A percentile compares a stretch with the other conserved stretches of the same genome.
These are phyloP conservation scores for Kodamaea nitidulidarum DNA, from an alignment of 805 yeast genomes.

Conservation along the genomic window DNA sequence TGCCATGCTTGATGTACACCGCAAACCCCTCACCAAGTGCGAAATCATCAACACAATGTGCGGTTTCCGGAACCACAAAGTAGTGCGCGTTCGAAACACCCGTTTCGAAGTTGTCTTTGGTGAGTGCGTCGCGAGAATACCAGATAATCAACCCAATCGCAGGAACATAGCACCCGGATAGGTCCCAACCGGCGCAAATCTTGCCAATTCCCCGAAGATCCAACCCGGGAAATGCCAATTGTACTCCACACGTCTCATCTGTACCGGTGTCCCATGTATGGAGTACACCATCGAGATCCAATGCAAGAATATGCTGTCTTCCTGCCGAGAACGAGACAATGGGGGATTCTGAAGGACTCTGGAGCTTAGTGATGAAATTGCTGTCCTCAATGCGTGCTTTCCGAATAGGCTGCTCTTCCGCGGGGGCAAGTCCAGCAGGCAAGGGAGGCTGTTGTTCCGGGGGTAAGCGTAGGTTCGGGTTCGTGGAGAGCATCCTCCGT, in stretches of 20 bases:
- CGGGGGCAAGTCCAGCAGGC: not conserved
- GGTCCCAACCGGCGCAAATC: slow-evolving; percentile 66
- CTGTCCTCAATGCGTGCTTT: not conserved
- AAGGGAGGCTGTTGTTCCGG: slow-evolving; percentile 20
- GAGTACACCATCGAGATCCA: slow-evolving; percentile 45
- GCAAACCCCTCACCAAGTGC: slow-evolving; percentile 51
- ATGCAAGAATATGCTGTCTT: slow-evolving; percentile 58
- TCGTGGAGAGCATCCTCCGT: slow-evolving; percentile 12
- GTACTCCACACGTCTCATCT: slow-evolving; percentile 35
- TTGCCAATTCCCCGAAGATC: slow-evolving; percentile 32
- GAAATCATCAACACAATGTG: slow-evolving; percentile 46
- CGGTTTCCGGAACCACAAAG: slow-evolving; percentile 40
- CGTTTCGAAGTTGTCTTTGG: slow-evolving; percentile 17
- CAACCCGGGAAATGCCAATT: slow-evolving; percentile 35
- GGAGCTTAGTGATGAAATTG: slow-evolving; percentile 17
- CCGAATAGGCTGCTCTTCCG: slow-evolving; percentile 4
- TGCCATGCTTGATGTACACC: slow-evolving; percentile 48
- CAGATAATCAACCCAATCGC: slow-evolving; percentile 57
- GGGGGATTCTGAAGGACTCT: slow-evolving; percentile 16
- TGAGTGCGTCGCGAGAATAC: slow-evolving; percentile 33
- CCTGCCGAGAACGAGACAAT: slow-evolving; percentile 58
- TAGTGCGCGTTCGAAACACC: slow-evolving; percentile 32
- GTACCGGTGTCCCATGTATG: slow-evolving; percentile 62
- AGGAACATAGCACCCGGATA: slow-evolving; percentile 46
- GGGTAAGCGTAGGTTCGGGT: slow-evolving; percentile 21